These are phyloP conservation scores for Lactarius vividus DNA, from an alignment of 768 basidiomycete genomes.

Conservation along the genomic window DNA sequence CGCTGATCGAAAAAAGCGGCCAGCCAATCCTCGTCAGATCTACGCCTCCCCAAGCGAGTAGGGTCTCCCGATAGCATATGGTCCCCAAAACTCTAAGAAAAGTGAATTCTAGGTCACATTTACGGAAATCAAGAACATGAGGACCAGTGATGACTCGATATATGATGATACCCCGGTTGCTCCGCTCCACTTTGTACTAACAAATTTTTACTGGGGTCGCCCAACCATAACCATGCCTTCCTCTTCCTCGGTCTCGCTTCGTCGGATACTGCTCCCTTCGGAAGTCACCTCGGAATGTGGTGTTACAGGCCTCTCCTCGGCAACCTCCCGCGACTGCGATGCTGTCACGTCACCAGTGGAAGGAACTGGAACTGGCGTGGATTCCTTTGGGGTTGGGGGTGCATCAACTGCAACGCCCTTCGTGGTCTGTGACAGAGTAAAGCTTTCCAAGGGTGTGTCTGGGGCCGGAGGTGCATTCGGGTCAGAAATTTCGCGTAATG, in stretches of 20 bases:
- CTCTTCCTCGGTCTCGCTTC: conserved; percentile 79
- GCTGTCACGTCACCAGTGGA: conserved; percentile 1
- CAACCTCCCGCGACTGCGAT: conserved; percentile 3
- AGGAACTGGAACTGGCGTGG: conserved; percentile 15
- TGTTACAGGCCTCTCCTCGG: conserved; percentile 21
- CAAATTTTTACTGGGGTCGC: conserved; percentile 41
- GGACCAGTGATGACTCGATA: neutral
- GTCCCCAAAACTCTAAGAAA: conserved; percentile 4
- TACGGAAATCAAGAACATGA: conserved; percentile 16
- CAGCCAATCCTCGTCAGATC: neutral
- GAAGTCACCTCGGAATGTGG: conserved; percentile 34
- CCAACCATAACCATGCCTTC: conserved; percentile 81
- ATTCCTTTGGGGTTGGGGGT: conserved; percentile 10
- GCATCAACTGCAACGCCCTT: neutral
- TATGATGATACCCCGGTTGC: conserved; percentile 2
- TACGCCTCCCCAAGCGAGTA: neutral
- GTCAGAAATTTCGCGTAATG: conserved; percentile 74
- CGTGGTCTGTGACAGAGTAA: neutral
- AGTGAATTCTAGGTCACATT: neutral
- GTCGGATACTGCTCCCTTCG: conserved; percentile 35
- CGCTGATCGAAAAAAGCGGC: neutral
- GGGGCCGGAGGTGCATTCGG: conserved; percentile 39
- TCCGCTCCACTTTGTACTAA: neutral
- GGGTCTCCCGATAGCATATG: neutral
- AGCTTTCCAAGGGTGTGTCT: neutral